phyloP scores from a whole-genome alignment of 169 alveolate species.

The Blepharisma undulans region DNA sequence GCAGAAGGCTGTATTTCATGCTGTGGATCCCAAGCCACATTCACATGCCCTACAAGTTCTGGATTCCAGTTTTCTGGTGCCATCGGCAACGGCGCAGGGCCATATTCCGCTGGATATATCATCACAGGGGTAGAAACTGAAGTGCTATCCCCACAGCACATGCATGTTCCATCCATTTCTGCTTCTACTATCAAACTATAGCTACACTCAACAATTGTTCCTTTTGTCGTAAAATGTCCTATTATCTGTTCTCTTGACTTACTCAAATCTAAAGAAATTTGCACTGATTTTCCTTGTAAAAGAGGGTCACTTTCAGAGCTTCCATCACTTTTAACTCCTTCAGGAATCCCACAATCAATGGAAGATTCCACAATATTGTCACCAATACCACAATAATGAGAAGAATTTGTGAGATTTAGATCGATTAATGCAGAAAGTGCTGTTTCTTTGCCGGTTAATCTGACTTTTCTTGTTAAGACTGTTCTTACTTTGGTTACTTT shows the following conservation, averaged over 20 bases:
- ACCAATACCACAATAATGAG: neutral
- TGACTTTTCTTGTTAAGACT: neutral
- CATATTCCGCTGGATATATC: neutral
- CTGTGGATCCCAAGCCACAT: neutral
- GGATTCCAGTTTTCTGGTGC: neutral
- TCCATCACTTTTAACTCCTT: neutral
- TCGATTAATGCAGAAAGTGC: neutral
- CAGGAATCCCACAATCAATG: neutral
- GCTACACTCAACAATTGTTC: neutral
- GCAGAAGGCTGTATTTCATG: neutral
- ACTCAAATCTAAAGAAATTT: neutral
- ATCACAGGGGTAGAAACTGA: neutral
- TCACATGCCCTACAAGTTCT: neutral
- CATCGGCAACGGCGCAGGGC: neutral
- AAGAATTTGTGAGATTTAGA: neutral
- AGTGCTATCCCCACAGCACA: slow-evolving; percentile 30
- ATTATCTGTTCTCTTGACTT: neutral
- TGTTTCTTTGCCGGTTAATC: neutral
- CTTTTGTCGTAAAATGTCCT: neutral
- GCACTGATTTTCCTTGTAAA: neutral
- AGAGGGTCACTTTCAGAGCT: neutral
- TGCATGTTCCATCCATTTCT: slow-evolving; percentile 32
- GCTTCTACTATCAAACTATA: neutral
- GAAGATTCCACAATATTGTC: neutral
- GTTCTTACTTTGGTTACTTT: neutral